phyloP scores from a whole-genome alignment of 305 asterid genomes.

The Ilex paraguariensis region DNA sequence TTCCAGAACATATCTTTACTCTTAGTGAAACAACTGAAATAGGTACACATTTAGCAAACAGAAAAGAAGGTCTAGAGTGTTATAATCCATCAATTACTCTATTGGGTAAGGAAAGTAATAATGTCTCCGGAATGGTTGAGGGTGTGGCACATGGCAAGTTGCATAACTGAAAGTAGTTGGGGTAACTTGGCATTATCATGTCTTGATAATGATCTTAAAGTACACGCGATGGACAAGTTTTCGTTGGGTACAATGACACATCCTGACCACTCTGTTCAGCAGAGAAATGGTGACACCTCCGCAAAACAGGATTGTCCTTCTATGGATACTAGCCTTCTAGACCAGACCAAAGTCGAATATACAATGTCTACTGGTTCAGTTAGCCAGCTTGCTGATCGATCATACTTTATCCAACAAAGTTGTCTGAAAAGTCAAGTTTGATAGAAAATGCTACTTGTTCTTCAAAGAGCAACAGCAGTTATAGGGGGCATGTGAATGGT shows the following conservation, averaged over 20 bases:
- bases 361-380: constrained; percentile 24
- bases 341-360: constrained; percentile 14
- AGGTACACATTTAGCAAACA: constrained; percentile 27
- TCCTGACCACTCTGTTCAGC: constrained; percentile 20
- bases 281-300: constrained; percentile 11
- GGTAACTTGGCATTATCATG: constrained; percentile 17
- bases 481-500: constrained; percentile 27
- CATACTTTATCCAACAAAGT: constrained; percentile 25
- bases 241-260: constrained; percentile 15
- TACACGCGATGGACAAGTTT: constrained; percentile 18
- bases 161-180: constrained; percentile 23
- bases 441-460: constrained; percentile 24
- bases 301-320: constrained; percentile 17
- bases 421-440: constrained; percentile 25
- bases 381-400: constrained; percentile 24
- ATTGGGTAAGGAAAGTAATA: constrained; percentile 26
- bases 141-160: constrained; percentile 31
- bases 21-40: constrained; percentile 25
- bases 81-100: constrained; percentile 16
- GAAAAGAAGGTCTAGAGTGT: constrained; percentile 18
- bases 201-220: constrained; percentile 13
- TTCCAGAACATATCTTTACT: constrained; percentile 38
- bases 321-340: constrained; percentile 17
- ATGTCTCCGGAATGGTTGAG: constrained; percentile 5
- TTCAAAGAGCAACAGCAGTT: constrained; percentile 21